Conservation (phyloP, 1,139 yeast species). For the Blastobotrys buckinghamii region DNA sequence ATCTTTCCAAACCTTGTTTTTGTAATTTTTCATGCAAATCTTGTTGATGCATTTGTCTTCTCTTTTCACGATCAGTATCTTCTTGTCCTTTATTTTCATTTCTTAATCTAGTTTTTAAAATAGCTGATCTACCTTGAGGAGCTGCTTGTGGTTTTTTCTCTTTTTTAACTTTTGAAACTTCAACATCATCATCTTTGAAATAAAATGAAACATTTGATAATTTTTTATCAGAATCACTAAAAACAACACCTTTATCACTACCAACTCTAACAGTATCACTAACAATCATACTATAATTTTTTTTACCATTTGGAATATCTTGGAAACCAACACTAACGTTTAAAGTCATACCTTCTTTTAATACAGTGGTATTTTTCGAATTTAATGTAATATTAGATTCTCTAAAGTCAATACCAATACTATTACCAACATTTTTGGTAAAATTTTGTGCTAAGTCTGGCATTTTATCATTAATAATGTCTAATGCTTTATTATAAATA, state of each 20-base stretch:
- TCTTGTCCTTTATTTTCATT: constrained; percentile 61
- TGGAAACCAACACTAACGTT: constrained; percentile 75
- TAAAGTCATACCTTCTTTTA: constrained; percentile 70
- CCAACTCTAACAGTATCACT: constrained; percentile 81
- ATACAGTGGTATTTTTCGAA: constrained; percentile 61
- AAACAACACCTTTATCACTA: constrained; percentile 52
- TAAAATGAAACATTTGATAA: constrained; percentile 77
- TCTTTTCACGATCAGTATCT: constrained; percentile 75
- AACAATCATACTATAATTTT: constrained; percentile 60
- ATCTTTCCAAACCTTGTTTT: constrained; percentile 56
- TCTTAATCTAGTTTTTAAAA: constrained; percentile 73
- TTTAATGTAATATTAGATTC: constrained; percentile 73
- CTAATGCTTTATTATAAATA: constrained; percentile 59
- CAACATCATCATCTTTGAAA: constrained; percentile 63
- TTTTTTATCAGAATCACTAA: constrained; percentile 70
- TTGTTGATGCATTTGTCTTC: constrained; percentile 76
- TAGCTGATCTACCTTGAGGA: constrained; percentile 27
- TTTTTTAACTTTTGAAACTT: neutral
- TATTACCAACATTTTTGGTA: constrained; percentile 82
- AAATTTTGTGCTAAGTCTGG: constrained; percentile 64
- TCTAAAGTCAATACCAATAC: constrained; percentile 86
- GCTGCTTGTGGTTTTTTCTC: neutral
- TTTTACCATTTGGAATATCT: constrained; percentile 44
- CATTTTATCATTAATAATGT: constrained; percentile 46
- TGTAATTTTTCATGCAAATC: constrained; percentile 80